Conservation (phyloP, 768 basidiomycete genomes). For the Macrolepiota albuminosa region DNA sequence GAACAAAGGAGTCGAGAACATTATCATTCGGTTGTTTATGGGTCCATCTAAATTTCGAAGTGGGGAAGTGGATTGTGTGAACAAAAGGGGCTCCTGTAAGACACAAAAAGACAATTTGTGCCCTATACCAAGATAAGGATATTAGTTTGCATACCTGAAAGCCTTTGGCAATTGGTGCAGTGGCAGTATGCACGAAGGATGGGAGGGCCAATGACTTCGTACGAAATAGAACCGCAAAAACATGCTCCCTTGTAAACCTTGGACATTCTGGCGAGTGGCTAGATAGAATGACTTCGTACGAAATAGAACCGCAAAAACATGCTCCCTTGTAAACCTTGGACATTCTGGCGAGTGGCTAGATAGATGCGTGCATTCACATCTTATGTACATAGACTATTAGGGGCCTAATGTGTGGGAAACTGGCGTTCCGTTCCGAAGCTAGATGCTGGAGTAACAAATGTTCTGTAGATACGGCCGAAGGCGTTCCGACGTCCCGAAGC, state of each 20-base stretch:
- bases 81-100: conserved; percentile 54
- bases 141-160: conserved; percentile 37
- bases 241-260: conserved; percentile 44
- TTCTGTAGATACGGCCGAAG: not conserved
- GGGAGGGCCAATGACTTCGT: conserved; percentile 42
- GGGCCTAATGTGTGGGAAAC: not conserved
- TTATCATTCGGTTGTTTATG: conserved; percentile 29
- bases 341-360: not conserved
- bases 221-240: conserved; percentile 52
- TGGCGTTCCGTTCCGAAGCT: not conserved
- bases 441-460: not conserved
- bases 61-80: conserved; percentile 53
- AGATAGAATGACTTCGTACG: conserved; percentile 41
- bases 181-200: conserved; percentile 62
- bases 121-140: not conserved
- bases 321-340: conserved; percentile 34
- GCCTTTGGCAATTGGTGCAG: conserved; percentile 63
- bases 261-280: not conserved
- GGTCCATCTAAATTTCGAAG: conserved; percentile 50
- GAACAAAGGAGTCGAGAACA: conserved; percentile 41
- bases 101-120: not conserved
- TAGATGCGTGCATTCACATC: not conserved
- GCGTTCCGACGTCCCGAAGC: not conserved
- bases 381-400: not conserved
- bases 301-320: conserved; percentile 54